phyloP scores from a whole-genome alignment of 2,329 filamentous ascomycete species.

The Phialophora macrospora region DNA sequence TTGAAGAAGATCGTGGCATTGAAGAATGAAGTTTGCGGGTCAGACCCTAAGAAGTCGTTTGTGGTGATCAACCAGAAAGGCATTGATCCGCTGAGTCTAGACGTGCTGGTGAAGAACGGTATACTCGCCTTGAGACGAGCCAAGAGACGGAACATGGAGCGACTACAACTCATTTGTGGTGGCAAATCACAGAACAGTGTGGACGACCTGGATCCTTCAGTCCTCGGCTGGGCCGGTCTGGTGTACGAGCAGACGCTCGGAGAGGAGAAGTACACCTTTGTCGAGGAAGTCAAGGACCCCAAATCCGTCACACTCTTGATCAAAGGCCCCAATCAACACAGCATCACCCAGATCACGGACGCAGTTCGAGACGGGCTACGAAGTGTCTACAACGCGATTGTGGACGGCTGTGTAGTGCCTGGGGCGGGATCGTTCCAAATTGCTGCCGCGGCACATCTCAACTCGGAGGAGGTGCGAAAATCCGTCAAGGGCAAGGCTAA shows the following conservation, averaged over 20 bases:
- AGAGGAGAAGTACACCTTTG: constrained; percentile 98
- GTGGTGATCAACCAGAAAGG: constrained; percentile 99
- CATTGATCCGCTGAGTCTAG: constrained; percentile 93
- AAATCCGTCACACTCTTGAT: constrained; percentile 98
- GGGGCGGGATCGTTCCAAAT: constrained; percentile 96
- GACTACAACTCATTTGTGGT: constrained; percentile 91
- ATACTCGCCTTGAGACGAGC: constrained; percentile 92
- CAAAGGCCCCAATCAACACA: constrained; percentile 96
- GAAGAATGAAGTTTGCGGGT: constrained; percentile 96
- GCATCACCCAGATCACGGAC: constrained; percentile 94
- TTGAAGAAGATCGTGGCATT: constrained; percentile 95
- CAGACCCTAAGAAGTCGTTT: constrained; percentile 91
- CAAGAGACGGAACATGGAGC: constrained; percentile 99
- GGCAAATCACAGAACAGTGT: constrained; percentile 94
- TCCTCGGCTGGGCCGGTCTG: constrained; percentile 92
- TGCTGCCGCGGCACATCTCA: constrained; percentile 83
- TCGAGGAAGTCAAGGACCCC: constrained; percentile 97
- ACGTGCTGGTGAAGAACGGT: constrained; percentile 96
- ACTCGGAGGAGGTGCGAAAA: constrained; percentile 83
- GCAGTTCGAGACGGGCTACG: constrained; percentile 92
- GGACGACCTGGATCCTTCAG: constrained; percentile 83
- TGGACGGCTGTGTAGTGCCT: constrained; percentile 94
- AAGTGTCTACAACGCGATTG: constrained; percentile 99
- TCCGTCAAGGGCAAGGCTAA: constrained; percentile 97
- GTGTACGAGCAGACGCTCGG: constrained; percentile 98